These are phyloP conservation scores for Boechera stricta DNA, from an alignment of 345 rosid genomes.

Conservation along the genomic window DNA sequence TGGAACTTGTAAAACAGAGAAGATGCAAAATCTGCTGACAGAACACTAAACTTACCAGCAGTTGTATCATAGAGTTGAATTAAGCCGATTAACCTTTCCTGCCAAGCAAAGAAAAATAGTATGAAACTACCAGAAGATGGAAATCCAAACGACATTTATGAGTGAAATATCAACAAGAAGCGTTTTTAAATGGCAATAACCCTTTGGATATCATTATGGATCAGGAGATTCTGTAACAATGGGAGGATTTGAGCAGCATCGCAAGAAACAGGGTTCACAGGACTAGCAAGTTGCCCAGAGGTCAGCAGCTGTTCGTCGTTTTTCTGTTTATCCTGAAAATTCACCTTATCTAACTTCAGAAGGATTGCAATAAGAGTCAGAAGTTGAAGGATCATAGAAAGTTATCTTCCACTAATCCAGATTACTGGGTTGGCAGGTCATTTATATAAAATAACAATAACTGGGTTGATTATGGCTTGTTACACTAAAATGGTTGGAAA, in stretches of 20 bases:
- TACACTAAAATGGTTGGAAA: neutral
- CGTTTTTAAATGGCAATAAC: neutral
- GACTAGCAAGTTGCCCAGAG: neutral
- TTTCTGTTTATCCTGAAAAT: neutral
- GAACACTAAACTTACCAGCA: conserved; percentile 13
- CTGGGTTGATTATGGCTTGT: neutral
- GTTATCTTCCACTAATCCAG: neutral
- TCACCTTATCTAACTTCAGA: conserved; percentile 3
- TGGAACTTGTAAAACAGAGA: neutral
- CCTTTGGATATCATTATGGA: conserved; percentile 15
- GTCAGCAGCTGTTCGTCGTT: neutral
- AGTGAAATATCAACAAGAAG: neutral
- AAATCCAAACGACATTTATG: neutral
- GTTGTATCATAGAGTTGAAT: neutral
- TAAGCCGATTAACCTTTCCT: neutral
- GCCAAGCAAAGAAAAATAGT: neutral
- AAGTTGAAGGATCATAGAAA: neutral
- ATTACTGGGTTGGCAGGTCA: neutral
- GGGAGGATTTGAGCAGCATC: conserved; percentile 8
- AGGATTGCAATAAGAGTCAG: conserved; percentile 1
- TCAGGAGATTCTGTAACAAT: neutral
- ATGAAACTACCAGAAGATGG: neutral
- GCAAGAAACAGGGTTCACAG: conserved; percentile 2
- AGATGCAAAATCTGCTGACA: neutral
- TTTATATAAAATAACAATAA: neutral